These are phyloP conservation scores for Areca catechu DNA, from an alignment of 176 grass and related monocot genomes.

Conservation along the genomic window DNA sequence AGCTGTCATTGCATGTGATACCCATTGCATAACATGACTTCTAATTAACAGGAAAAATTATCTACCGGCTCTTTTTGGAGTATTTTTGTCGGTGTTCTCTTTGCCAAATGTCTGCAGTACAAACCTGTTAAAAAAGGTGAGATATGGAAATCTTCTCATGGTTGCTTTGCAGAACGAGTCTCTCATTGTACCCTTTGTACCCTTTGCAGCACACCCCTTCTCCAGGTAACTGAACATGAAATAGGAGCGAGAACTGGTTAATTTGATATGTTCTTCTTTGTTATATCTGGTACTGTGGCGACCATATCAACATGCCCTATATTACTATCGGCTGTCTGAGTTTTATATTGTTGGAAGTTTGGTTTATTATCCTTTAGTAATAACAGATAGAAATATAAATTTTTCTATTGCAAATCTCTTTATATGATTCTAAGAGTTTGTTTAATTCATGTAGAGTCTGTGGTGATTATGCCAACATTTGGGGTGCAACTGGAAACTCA, in stretches of 20 bases:
- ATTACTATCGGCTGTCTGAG: too few relatives aligned
- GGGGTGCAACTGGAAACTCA: constrained; percentile 68
- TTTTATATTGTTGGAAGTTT: too few relatives aligned
- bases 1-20: background rate
- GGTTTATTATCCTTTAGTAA: too few relatives aligned
- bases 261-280: too few relatives aligned
- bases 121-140: constrained; percentile 76
- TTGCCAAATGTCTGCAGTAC: constrained; percentile 43
- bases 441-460: constrained; percentile 40
- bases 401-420: background rate
- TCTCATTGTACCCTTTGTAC: background rate
- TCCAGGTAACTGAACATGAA: background rate
- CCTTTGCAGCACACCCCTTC: background rate
- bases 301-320: too few relatives aligned
- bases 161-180: background rate
- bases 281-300: too few relatives aligned
- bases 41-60: constrained; percentile 40
- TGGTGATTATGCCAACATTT: constrained; percentile 67
- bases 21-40: constrained; percentile 4
- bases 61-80: constrained; percentile 46
- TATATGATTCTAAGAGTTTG: constrained; percentile 3
- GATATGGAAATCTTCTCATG: background rate
- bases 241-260: too few relatives aligned
- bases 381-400: background rate
- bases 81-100: constrained; percentile 26